phyloP scores from a whole-genome alignment of 305 asterid species.

The Stenogyne calaminthoides region DNA sequence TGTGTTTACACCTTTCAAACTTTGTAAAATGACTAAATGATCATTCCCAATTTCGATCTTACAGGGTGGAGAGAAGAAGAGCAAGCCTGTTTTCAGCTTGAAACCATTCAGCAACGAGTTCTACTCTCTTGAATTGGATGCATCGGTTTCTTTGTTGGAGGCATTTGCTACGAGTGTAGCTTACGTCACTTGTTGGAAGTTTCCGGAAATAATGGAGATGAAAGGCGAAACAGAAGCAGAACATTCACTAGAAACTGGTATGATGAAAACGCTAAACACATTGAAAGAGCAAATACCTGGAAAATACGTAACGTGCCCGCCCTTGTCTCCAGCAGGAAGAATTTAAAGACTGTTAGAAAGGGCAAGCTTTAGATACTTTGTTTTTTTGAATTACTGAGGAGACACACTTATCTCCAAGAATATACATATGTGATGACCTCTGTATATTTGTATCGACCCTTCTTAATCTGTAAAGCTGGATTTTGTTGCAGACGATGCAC shows the following conservation, averaged over 20 bases:
- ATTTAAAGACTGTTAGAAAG: slow-evolving; percentile 36
- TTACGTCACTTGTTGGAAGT: slow-evolving; percentile 50
- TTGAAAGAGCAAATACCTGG: slow-evolving; percentile 52
- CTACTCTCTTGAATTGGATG: slow-evolving; percentile 58
- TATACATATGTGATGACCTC: slow-evolving; percentile 25
- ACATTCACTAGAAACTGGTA: slow-evolving; percentile 28
- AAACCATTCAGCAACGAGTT: slow-evolving; percentile 58
- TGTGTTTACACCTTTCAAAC: neutral
- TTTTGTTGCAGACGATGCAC: slow-evolving; percentile 14
- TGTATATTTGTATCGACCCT: slow-evolving; percentile 36
- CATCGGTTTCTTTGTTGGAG: slow-evolving; percentile 69
- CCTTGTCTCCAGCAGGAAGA: slow-evolving; percentile 90
- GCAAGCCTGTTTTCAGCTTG: slow-evolving; percentile 66
- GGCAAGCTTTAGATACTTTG: slow-evolving; percentile 12
- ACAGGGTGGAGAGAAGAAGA: slow-evolving; percentile 59
- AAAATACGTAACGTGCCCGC: slow-evolving; percentile 68
- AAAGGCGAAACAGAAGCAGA: slow-evolving; percentile 35
- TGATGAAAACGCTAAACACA: slow-evolving; percentile 32
- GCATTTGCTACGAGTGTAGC: slow-evolving; percentile 89
- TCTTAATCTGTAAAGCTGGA: slow-evolving; percentile 23
- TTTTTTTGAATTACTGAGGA: slow-evolving; percentile 6
- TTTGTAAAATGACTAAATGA: neutral
- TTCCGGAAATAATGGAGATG: slow-evolving; percentile 44
- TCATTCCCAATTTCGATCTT: slow-evolving; percentile 13
- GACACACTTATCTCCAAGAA: slow-evolving; percentile 35